Evolutionary conservation across 1,284 basidiomycete species (phyloP).

Genomic region (Xerocomus alliaceus): DNA sequence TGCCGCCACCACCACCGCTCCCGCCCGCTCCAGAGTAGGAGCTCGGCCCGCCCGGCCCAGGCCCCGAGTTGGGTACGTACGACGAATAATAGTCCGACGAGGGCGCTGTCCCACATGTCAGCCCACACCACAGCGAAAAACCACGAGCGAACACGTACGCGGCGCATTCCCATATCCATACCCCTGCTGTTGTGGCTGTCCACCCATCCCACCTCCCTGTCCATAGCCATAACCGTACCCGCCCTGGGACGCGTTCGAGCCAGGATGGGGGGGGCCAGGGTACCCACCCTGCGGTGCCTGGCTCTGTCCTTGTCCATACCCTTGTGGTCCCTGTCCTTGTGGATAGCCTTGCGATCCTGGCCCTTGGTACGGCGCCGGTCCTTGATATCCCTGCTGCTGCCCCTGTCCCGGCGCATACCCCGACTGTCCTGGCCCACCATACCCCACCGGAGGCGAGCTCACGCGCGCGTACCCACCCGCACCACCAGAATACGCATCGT

Average conservation of each 20-base stretch:
- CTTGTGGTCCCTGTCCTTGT: background rate
- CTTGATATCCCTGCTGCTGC: too few species aligned
- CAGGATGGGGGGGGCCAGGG: background rate
- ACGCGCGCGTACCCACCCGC: background rate
- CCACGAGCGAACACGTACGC: slow-evolving; percentile 16
- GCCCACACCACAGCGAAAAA: background rate
- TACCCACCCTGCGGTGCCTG: background rate
- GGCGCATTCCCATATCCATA: slow-evolving; percentile 19
- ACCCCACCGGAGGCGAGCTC: slow-evolving; percentile 13
- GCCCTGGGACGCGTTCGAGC: background rate
- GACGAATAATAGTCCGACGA: slow-evolving; percentile 9
- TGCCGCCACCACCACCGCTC: background rate
- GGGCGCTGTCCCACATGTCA: background rate
- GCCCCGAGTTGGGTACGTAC: slow-evolving; percentile 12
- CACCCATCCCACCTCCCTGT: background rate
- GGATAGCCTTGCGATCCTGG: too few species aligned
- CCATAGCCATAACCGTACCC: background rate
- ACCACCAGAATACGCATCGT: slow-evolving; percentile 4
- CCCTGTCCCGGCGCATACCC: background rate
- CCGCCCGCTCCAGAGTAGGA: too few species aligned
- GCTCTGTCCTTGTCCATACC: background rate
- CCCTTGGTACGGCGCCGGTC: too few species aligned
- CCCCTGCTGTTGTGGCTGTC: background rate
- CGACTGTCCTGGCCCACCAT: background rate
- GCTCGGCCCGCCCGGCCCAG: background rate